These are phyloP conservation scores for Primulina tabacum DNA, from an alignment of 257 asterid species.

Conservation along the genomic window DNA sequence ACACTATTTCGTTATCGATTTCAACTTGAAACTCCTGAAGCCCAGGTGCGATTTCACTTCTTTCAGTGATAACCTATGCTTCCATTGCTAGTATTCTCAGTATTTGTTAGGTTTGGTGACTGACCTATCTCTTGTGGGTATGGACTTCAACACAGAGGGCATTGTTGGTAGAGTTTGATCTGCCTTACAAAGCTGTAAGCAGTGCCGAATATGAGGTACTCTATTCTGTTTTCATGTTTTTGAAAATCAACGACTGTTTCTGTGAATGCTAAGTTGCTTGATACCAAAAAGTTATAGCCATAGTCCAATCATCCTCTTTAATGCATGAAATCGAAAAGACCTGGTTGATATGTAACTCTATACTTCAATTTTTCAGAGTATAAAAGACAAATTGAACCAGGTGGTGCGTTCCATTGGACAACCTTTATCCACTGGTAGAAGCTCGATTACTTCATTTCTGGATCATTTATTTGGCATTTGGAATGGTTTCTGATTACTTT, in stretches of 20 bases:
- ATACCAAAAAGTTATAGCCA: background rate
- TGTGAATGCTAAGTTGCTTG: conserved; percentile 10
- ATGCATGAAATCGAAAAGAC: conserved; percentile 1
- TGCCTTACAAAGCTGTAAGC: conserved; percentile 76
- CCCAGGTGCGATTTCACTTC: conserved; percentile 57
- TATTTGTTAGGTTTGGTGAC: conserved; percentile 17
- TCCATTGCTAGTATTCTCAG: conserved; percentile 14
- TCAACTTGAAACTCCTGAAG: conserved; percentile 46
- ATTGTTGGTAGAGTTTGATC: conserved; percentile 67
- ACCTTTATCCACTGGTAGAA: conserved; percentile 50
- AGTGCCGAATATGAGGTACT: conserved; percentile 82
- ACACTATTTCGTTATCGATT: conserved; percentile 78
- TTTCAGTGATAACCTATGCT: conserved; percentile 6
- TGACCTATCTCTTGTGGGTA: conserved; percentile 23
- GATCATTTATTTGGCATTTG: conserved; percentile 8
- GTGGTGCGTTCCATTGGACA: conserved; percentile 61
- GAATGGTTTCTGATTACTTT: conserved; percentile 9
- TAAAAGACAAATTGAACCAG: conserved; percentile 76
- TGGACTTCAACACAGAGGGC: conserved; percentile 48
- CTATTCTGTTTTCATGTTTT: conserved; percentile 14
- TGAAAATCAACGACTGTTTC: background rate
- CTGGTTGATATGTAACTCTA: background rate
- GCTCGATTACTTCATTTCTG: conserved; percentile 5
- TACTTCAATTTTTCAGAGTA: conserved; percentile 48
- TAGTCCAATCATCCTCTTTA: conserved; percentile 4